phyloP scores from a whole-genome alignment of 192 early-diverging fungal species.

The Tieghemiomyces parasiticus region DNA sequence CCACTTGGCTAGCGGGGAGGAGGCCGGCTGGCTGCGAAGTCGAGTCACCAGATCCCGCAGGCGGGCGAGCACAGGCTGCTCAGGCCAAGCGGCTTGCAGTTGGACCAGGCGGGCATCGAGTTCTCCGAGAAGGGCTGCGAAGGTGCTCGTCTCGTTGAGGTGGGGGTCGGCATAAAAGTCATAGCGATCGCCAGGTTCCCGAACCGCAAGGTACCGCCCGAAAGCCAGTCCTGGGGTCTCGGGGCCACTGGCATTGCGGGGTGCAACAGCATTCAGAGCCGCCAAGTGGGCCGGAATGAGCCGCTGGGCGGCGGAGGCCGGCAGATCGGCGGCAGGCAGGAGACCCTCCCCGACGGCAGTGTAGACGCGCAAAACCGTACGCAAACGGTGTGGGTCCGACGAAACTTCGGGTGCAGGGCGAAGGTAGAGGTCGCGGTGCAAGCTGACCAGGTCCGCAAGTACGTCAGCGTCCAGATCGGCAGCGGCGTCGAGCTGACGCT shows the following conservation, averaged over 20 bases:
- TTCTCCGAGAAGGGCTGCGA: constrained; percentile 41
- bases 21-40: constrained; percentile 48
- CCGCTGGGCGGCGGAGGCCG: constrained; percentile 12
- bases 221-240: too few species aligned
- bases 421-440: neutral
- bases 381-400: too few species aligned
- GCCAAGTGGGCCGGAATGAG: constrained; percentile 12
- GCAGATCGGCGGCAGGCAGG: constrained; percentile 10
- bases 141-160: constrained; percentile 49
- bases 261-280: neutral
- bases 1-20: constrained; percentile 78
- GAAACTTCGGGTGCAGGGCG: too few species aligned
- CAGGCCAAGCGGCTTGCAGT: constrained; percentile 75
- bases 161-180: constrained; percentile 86
- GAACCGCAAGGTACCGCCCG: neutral
- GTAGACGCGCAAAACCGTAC: neutral
- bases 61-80: constrained; percentile 74
- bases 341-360: constrained; percentile 16
- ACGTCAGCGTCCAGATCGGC: constrained; percentile 34
- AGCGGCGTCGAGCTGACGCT: constrained; percentile 13
- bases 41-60: constrained; percentile 44
- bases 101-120: constrained; percentile 40
- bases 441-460: neutral
- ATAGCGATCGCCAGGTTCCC: constrained; percentile 32
- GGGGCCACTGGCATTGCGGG: too few species aligned